phyloP scores from a whole-genome alignment of 306 rosid genomes.

The Crataegus laevigata region DNA sequence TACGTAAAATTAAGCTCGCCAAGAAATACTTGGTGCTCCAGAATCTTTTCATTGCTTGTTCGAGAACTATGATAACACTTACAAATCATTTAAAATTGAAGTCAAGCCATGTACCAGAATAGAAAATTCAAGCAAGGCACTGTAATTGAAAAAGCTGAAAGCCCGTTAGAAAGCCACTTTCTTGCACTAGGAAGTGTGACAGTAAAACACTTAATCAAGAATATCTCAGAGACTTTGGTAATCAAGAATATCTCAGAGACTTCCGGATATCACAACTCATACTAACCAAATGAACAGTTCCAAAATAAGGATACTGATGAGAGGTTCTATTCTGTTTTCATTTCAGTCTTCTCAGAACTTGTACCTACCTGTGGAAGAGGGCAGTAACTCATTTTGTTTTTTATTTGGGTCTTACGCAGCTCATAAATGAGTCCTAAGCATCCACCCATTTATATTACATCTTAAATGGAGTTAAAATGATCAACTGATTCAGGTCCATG shows the following conservation, averaged over 20 bases:
- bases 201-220: neutral
- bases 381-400: neutral
- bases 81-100: neutral
- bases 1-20: too few species aligned
- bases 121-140: neutral
- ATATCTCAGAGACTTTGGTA: neutral
- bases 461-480: neutral
- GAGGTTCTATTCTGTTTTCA: neutral
- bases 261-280: neutral
- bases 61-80: neutral
- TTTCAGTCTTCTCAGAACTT: neutral
- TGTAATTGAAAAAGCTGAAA: neutral
- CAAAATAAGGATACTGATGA: neutral
- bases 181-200: neutral
- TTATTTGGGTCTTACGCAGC: neutral
- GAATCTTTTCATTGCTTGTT: too few species aligned
- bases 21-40: too few species aligned
- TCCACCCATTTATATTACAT: neutral
- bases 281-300: neutral
- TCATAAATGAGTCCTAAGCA: neutral
- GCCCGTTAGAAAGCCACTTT: neutral
- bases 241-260: neutral
- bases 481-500: neutral
- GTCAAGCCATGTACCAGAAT: neutral
- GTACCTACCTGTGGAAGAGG: neutral